A percentile compares a stretch with the other conserved stretches of the same genome.
Conservation (phyloP, 2,329 filamentous ascomycete species). For the Nemania abortiva region DNA sequence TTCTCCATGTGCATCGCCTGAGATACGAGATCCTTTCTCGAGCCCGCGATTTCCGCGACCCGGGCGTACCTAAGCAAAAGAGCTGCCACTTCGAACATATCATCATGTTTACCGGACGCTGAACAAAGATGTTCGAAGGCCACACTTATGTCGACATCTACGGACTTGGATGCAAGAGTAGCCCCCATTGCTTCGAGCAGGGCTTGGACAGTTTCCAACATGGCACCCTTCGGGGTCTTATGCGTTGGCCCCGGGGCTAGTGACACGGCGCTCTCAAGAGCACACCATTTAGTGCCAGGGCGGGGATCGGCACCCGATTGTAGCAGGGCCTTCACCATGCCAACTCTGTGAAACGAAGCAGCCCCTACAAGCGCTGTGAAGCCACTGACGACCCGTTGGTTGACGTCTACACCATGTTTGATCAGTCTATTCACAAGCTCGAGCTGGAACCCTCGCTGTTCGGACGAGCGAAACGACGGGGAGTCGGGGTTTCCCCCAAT, state of each 20-base stretch:
- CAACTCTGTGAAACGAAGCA: slow-evolving; percentile 26
- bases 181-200: slow-evolving; percentile 27
- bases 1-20: background rate
- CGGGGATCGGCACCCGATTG: slow-evolving; percentile 24
- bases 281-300: background rate
- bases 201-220: slow-evolving; percentile 22
- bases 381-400: background rate
- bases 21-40: slow-evolving; percentile 4
- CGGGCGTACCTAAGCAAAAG: slow-evolving; percentile 24
- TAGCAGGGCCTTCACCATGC: slow-evolving; percentile 26
- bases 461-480: slow-evolving; percentile 20
- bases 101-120: slow-evolving; percentile 10
- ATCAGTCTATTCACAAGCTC: slow-evolving; percentile 31
- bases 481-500: slow-evolving; percentile 24
- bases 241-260: background rate
- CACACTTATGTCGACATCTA: slow-evolving; percentile 8
- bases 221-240: slow-evolving; percentile 9
- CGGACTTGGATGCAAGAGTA: background rate
- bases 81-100: slow-evolving; percentile 23
- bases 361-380: slow-evolving; percentile 22
- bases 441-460: slow-evolving; percentile 18
- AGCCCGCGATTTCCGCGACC: slow-evolving; percentile 4
- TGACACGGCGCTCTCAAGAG: slow-evolving; percentile 14
- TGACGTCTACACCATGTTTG: slow-evolving; percentile 25
- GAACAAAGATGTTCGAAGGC: slow-evolving; percentile 11